phyloP scores from a whole-genome alignment of 257 asterid genomes.

The Handroanthus guayacan region DNA sequence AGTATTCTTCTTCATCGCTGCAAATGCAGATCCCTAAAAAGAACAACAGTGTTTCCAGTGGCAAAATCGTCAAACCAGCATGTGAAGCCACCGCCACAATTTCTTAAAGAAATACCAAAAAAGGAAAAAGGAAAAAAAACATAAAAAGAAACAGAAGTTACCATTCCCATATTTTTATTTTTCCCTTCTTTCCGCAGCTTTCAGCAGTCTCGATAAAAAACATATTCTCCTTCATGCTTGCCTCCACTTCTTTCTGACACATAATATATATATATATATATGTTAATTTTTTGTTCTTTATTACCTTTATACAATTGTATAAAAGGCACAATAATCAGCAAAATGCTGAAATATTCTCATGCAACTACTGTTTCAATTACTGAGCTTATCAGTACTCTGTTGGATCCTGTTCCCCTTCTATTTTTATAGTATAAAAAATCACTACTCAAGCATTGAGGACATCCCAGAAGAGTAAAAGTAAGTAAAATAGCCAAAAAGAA shows the following conservation, averaged over 20 bases:
- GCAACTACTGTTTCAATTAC: slow-evolving; percentile 20
- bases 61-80: slow-evolving; percentile 46
- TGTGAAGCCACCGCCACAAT: slow-evolving; percentile 31
- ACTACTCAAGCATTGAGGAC: not conserved
- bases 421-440: slow-evolving; percentile 15
- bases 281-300: not conserved
- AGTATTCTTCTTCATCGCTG: slow-evolving; percentile 30
- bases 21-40: slow-evolving; percentile 44
- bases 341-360: slow-evolving; percentile 19
- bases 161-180: slow-evolving; percentile 21
- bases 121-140: not conserved
- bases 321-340: slow-evolving; percentile 26
- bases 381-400: slow-evolving; percentile 18
- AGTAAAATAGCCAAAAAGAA: not conserved
- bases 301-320: slow-evolving; percentile 15
- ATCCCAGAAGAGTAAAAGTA: too few relatives aligned
- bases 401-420: slow-evolving; percentile 38
- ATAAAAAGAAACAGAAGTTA: slow-evolving; percentile 1
- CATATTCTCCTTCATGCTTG: slow-evolving; percentile 51
- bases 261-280: slow-evolving; percentile 1
- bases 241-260: slow-evolving; percentile 36
- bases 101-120: slow-evolving; percentile 37
- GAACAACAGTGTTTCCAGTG: slow-evolving; percentile 39
- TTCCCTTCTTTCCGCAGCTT: slow-evolving; percentile 56
- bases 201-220: slow-evolving; percentile 57